A percentile compares a stretch with the other conserved stretches of the same genome.
These are phyloP conservation scores for Agaricus bisporus DNA, from an alignment of 768 basidiomycete species.

Conservation along the genomic window DNA sequence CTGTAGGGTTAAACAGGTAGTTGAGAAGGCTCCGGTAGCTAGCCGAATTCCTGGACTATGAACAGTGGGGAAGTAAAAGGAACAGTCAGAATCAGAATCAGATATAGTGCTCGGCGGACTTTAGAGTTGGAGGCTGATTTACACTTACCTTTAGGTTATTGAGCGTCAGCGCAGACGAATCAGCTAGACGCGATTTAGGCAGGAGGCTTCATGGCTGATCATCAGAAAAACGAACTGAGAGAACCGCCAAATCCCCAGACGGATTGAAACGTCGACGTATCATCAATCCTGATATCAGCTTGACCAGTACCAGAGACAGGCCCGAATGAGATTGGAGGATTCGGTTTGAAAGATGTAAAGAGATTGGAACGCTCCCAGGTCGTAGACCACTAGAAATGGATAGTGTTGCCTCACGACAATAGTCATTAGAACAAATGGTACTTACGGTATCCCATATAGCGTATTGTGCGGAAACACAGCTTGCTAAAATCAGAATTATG, in stretches of 20 bases:
- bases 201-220: not conserved
- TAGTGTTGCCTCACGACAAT: not conserved
- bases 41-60: constrained; percentile 37
- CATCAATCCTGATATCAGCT: constrained; percentile 55
- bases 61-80: constrained; percentile 21
- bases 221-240: constrained; percentile 36
- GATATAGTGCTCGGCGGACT: not conserved
- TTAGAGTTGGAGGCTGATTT: not conserved
- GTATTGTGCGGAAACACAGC: constrained; percentile 26
- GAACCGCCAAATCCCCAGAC: constrained; percentile 60
- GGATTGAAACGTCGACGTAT: constrained; percentile 45
- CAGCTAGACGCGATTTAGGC: constrained; percentile 35
- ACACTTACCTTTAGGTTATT: constrained; percentile 51
- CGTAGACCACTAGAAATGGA: constrained; percentile 45
- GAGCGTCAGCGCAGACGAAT: constrained; percentile 57
- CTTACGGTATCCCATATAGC: constrained; percentile 49
- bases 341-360: constrained; percentile 38
- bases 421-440: not conserved
- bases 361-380: constrained; percentile 40
- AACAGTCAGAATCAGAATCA: not conserved
- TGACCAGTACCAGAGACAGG: constrained; percentile 41
- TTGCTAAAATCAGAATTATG: not conserved
- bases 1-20: constrained; percentile 54
- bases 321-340: constrained; percentile 43
- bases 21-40: constrained; percentile 52